phyloP scores from a whole-genome alignment of 2,329 filamentous ascomycete genomes.

The Biscogniauxia marginata region DNA sequence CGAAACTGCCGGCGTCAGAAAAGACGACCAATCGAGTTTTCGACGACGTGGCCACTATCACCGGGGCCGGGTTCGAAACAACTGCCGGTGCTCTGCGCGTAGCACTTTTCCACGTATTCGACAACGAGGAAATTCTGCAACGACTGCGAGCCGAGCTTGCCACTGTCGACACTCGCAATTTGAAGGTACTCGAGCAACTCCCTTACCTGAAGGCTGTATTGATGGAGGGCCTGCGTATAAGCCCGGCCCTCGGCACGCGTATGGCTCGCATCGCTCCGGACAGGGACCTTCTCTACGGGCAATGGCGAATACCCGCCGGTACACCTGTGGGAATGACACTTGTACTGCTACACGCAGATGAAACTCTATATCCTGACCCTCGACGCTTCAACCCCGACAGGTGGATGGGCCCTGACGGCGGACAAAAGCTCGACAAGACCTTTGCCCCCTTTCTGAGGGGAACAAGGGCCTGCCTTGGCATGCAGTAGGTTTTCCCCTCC shows the following conservation, averaged over 20 bases:
- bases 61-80: conserved; percentile 15
- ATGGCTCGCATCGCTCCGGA: conserved; percentile 42
- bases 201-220: conserved; percentile 44
- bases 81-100: conserved; percentile 13
- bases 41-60: conserved; percentile 12
- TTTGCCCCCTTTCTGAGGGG: conserved; percentile 26
- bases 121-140: conserved; percentile 14
- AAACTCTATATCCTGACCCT: conserved; percentile 19
- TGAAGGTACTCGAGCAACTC: conserved; percentile 17
- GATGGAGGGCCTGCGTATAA: conserved; percentile 44
- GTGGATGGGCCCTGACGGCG: conserved; percentile 22
- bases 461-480: conserved; percentile 25
- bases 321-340: conserved; percentile 30
- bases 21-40: conserved; percentile 11
- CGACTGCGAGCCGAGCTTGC: conserved; percentile 11
- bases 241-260: conserved; percentile 40
- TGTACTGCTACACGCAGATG: conserved; percentile 25
- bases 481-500: conserved; percentile 22
- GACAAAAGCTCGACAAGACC: conserved; percentile 16
- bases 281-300: conserved; percentile 18
- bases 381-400: conserved; percentile 26
- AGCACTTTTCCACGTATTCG: conserved; percentile 15
- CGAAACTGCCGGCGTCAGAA: conserved; percentile 11
- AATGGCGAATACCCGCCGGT: conserved; percentile 25
- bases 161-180: not conserved